Evolutionary conservation across 1,284 basidiomycete species (phyloP).

Genomic region (Ganoderma boninense): DNA sequence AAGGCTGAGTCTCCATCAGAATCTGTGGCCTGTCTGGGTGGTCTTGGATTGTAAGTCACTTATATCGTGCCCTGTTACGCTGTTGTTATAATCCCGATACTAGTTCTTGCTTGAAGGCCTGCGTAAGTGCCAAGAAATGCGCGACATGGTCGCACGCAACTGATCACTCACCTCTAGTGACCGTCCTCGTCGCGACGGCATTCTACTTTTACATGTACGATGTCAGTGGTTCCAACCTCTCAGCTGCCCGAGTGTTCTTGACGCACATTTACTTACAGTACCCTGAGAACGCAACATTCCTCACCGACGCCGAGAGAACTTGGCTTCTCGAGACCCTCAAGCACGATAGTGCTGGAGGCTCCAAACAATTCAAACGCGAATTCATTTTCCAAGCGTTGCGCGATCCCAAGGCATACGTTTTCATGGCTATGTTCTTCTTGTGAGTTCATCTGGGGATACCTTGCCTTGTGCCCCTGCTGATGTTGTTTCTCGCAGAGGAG

Average conservation of each 20-base stretch:
- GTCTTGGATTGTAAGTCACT: constrained; percentile 17
- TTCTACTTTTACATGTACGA: constrained; percentile 17
- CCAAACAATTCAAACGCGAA: constrained; percentile 34
- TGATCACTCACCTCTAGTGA: not conserved
- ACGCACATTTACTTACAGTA: constrained; percentile 4
- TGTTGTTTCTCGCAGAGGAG: constrained; percentile 54
- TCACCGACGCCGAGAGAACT: constrained; percentile 40
- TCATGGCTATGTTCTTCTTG: constrained; percentile 25
- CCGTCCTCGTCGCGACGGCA: constrained; percentile 1
- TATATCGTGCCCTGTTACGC: not conserved
- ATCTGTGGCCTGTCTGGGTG: constrained; percentile 11
- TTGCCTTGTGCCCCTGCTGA: constrained; percentile 30
- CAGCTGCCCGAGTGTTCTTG: not conserved
- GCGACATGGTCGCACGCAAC: too few relatives aligned
- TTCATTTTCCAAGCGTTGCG: constrained; percentile 36
- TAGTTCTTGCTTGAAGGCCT: constrained; percentile 16
- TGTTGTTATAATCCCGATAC: not conserved
- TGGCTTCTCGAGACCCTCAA: constrained; percentile 44
- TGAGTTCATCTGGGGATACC: constrained; percentile 39
- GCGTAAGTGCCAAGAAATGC: not conserved
- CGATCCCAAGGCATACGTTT: constrained; percentile 54
- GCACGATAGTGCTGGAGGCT: constrained; percentile 29
- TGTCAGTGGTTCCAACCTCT: not conserved
- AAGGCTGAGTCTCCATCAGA: not conserved
- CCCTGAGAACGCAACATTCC: constrained; percentile 30